These are phyloP conservation scores for Vaccinium macrocarpon DNA, from an alignment of 148 eudicot genomes.

Conservation along the genomic window DNA sequence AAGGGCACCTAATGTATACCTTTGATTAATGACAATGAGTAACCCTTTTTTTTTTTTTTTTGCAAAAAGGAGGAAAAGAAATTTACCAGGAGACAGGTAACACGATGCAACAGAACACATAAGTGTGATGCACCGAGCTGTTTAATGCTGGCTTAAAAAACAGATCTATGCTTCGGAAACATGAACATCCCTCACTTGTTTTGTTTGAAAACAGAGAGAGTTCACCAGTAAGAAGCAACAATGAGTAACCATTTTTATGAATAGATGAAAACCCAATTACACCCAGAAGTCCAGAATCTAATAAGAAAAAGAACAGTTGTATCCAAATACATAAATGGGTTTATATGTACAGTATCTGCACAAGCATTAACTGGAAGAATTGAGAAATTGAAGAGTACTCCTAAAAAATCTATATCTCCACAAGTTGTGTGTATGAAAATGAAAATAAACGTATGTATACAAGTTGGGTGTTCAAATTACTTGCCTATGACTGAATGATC, in stretches of 20 bases:
- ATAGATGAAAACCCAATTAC: not conserved
- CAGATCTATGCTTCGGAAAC: slow-evolving; percentile 17
- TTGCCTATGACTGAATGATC: not conserved
- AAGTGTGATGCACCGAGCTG: slow-evolving; percentile 5
- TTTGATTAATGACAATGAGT: not conserved
- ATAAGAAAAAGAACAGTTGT: not conserved
- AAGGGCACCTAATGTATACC: not conserved
- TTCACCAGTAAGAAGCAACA: slow-evolving; percentile 20
- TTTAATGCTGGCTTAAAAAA: slow-evolving; percentile 9
- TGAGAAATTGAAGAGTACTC: not conserved
- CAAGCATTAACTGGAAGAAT: not conserved
- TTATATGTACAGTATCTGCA: not conserved
- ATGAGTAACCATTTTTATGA: not conserved
- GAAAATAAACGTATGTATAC: not conserved
- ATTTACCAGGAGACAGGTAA: slow-evolving; percentile 17
- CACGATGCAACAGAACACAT: slow-evolving; percentile 8
- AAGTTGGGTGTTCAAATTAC: not conserved
- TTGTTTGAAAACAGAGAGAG: not conserved
- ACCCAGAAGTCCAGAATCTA: not conserved
- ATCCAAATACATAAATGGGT: not conserved
- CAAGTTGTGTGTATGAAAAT: not conserved
- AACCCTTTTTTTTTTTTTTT: too few relatives aligned
- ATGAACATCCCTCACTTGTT: not conserved
- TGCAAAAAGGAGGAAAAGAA: not conserved
- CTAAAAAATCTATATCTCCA: not conserved